phyloP scores from a whole-genome alignment of 805 yeast species.

The Candida stauntonica region DNA sequence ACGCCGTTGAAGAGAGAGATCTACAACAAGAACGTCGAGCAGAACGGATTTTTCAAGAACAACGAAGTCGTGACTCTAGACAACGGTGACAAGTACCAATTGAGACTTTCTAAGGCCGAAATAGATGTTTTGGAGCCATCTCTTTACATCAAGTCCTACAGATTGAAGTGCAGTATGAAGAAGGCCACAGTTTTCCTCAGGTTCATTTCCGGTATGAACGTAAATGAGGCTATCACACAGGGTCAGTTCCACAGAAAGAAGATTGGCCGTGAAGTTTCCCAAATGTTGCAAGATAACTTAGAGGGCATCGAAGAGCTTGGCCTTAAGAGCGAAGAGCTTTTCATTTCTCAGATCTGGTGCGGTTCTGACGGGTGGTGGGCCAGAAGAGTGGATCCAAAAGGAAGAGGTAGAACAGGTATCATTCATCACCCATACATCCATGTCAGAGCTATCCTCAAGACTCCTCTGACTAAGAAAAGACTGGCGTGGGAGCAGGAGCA shows the following conservation, averaged over 20 bases:
- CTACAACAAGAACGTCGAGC: constrained; percentile 54
- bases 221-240: constrained; percentile 82
- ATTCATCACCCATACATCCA: constrained; percentile 75
- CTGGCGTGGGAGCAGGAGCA: constrained; percentile 52
- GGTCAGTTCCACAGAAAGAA: constrained; percentile 83
- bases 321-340: constrained; percentile 55
- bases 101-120: constrained; percentile 59
- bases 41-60: constrained; percentile 65
- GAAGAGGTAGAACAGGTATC: constrained; percentile 86
- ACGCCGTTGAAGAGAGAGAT: constrained; percentile 69
- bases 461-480: constrained; percentile 59
- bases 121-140: constrained; percentile 83
- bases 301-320: constrained; percentile 49
- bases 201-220: constrained; percentile 65
- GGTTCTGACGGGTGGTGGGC: constrained; percentile 81
- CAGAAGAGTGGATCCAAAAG: constrained; percentile 75
- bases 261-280: constrained; percentile 74
- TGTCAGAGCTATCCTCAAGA: constrained; percentile 70
- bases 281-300: constrained; percentile 66
- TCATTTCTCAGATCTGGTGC: constrained; percentile 80
- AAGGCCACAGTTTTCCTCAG: constrained; percentile 80
- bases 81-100: constrained; percentile 45
- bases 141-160: constrained; percentile 71
- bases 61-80: constrained; percentile 42
- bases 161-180: constrained; percentile 85